Percentiles rank a stretch among this genome's conserved stretches.
Evolutionary conservation across 139 green algal species (phyloP).

Genomic region (Chlamydomonas asymmetrica): DNA sequence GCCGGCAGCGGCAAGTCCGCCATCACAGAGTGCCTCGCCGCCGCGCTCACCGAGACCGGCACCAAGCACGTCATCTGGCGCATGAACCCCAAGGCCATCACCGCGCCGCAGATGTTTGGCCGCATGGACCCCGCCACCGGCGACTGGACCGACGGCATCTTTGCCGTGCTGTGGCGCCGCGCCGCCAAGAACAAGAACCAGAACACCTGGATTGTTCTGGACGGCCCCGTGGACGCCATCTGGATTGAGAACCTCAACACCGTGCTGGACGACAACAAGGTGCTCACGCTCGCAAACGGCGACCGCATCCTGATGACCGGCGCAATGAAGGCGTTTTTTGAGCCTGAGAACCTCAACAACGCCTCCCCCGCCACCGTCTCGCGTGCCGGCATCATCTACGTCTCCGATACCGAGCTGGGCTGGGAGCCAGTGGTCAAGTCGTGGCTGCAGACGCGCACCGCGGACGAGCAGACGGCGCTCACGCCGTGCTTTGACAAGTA

Average conservation of each 20-base stretch:
- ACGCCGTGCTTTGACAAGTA: conserved; percentile 84
- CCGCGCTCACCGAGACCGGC: conserved; percentile 82
- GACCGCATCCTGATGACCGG: conserved; percentile 93
- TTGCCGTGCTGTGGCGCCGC: conserved; percentile 90
- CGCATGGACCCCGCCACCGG: conserved; percentile 86
- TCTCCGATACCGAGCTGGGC: conserved; percentile 87
- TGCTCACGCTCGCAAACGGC: conserved; percentile 95
- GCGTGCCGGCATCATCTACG: conserved; percentile 94
- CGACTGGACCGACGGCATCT: conserved; percentile 96
- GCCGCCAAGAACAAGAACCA: conserved; percentile 89
- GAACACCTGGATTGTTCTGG: conserved; percentile 95
- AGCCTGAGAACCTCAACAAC: conserved; percentile 95
- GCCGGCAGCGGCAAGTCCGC: conserved; percentile 85
- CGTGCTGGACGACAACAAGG: conserved; percentile 96
- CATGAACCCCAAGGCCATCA: conserved; percentile 91
- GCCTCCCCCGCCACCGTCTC: conserved; percentile 94
- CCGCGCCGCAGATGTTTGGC: conserved; percentile 72
- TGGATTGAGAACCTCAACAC: conserved; percentile 99
- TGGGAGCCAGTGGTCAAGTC: conserved; percentile 85
- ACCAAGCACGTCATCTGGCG: conserved; percentile 91
- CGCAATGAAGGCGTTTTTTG: conserved; percentile 91
- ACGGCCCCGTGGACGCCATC: conserved; percentile 95
- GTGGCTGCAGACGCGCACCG: conserved; percentile 73
- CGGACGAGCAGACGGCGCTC: conserved; percentile 62
- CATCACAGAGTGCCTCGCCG: conserved; percentile 85